phyloP scores from a whole-genome alignment of 2,329 filamentous ascomycete genomes.

The Aspergillus sp. region DNA sequence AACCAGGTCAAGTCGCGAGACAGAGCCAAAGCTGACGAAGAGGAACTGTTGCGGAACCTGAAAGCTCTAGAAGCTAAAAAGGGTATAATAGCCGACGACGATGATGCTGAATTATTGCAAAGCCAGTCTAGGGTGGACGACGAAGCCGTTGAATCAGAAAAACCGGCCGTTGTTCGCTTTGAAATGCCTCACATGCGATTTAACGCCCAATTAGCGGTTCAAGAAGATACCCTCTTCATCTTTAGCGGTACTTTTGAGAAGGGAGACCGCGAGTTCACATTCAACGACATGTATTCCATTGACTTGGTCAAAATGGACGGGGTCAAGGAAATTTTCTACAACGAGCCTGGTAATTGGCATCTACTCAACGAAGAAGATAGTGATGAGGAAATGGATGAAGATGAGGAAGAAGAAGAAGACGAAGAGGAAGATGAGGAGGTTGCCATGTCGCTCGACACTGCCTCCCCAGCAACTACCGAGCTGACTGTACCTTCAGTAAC shows the following conservation, averaged over 20 bases:
- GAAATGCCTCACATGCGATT: constrained; percentile 90
- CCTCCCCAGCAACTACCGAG: constrained; percentile 44
- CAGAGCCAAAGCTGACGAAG: constrained; percentile 85
- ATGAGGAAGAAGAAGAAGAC: constrained; percentile 47
- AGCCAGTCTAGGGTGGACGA: constrained; percentile 59
- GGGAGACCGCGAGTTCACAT: constrained; percentile 91
- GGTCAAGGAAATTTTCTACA: constrained; percentile 85
- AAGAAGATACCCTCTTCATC: constrained; percentile 90
- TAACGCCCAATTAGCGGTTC: constrained; percentile 86
- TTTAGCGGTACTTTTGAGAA: constrained; percentile 96
- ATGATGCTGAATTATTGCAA: constrained; percentile 38
- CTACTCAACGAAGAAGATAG: constrained; percentile 64
- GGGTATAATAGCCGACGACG: constrained; percentile 60
- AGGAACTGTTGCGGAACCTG: constrained; percentile 84
- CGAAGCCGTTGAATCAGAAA: constrained; percentile 55
- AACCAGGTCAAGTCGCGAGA: constrained; percentile 59
- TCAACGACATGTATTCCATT: constrained; percentile 91
- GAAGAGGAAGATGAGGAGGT: constrained; percentile 51
- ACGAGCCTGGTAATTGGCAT: constrained; percentile 85
- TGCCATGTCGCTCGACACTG: constrained; percentile 48
- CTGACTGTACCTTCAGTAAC: constrained; percentile 42
- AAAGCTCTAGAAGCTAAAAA: constrained; percentile 80
- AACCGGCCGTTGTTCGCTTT: constrained; percentile 68
- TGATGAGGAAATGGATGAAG: constrained; percentile 58
- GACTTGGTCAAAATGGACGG: constrained; percentile 95